Conservation (phyloP, 257 asterid genomes). For the Nicotiana benthamiana region DNA sequence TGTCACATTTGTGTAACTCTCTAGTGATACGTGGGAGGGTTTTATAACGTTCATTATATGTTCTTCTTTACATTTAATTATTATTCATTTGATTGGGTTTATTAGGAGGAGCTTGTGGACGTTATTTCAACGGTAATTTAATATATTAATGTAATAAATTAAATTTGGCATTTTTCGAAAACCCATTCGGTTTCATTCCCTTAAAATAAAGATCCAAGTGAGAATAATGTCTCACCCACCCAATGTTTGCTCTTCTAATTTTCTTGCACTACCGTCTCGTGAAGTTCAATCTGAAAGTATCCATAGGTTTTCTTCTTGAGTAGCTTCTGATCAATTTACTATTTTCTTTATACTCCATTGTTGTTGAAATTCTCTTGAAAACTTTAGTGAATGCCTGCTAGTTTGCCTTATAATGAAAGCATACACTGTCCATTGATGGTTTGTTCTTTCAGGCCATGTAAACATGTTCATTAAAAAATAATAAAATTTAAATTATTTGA, state of each 20-base stretch:
- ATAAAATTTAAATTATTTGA: too few species aligned
- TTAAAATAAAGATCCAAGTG: slow-evolving; percentile 19
- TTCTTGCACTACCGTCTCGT: background rate
- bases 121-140: slow-evolving; percentile 10
- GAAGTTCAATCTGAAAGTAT: too few species aligned
- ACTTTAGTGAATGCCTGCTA: too few species aligned
- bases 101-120: background rate
- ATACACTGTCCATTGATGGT: too few species aligned
- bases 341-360: too few species aligned
- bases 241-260: slow-evolving; percentile 23
- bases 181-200: background rate
- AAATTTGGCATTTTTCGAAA: slow-evolving; percentile 17
- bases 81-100: background rate
- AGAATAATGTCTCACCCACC: slow-evolving; percentile 38
- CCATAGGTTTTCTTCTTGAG: too few species aligned
- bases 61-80: background rate
- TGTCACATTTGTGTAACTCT: background rate
- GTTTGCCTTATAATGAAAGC: too few species aligned
- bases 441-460: too few species aligned
- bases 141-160: background rate
- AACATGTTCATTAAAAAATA: too few species aligned
- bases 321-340: too few species aligned
- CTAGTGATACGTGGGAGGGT: background rate
- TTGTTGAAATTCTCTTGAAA: too few species aligned
- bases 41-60: background rate